Evolutionary conservation across 306 rosid genomes (phyloP).

Genomic region (Comarum palustre): DNA sequence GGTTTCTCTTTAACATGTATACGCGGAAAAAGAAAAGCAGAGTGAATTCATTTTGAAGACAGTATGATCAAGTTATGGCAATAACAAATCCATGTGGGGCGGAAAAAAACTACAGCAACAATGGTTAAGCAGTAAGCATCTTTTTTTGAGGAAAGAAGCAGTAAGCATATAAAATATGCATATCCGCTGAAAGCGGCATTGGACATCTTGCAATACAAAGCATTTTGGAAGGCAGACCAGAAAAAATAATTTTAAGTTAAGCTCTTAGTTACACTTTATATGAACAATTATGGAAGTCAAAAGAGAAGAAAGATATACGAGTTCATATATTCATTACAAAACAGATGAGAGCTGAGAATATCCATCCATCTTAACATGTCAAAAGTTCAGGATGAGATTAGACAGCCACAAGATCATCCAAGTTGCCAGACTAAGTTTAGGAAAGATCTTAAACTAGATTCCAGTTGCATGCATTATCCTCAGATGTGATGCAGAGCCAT

Average conservation of each 20-base stretch:
- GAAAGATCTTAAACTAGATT: neutral
- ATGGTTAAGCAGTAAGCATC: neutral
- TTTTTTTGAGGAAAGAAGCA: no score
- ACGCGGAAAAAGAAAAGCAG: neutral
- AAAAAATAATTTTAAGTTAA: neutral
- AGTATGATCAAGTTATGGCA: neutral
- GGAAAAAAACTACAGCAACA: neutral
- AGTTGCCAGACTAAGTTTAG: neutral
- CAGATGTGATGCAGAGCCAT: neutral
- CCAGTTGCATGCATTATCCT: neutral
- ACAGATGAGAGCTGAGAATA: neutral
- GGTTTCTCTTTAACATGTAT: neutral
- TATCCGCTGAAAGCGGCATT: neutral
- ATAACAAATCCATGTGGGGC: neutral
- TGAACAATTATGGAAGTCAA: neutral
- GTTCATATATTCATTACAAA: neutral
- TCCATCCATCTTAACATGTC: neutral
- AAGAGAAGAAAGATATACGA: neutral
- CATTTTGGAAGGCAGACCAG: neutral
- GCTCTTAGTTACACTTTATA: neutral
- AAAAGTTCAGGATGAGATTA: neutral
- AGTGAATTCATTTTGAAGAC: neutral
- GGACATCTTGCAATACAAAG: neutral
- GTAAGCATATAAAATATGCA: neutral
- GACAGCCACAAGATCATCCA: neutral